Base-by-base conservation (phyloP, 768 basidiomycete genomes). In the Candolleomyces efflorescens region DNA sequence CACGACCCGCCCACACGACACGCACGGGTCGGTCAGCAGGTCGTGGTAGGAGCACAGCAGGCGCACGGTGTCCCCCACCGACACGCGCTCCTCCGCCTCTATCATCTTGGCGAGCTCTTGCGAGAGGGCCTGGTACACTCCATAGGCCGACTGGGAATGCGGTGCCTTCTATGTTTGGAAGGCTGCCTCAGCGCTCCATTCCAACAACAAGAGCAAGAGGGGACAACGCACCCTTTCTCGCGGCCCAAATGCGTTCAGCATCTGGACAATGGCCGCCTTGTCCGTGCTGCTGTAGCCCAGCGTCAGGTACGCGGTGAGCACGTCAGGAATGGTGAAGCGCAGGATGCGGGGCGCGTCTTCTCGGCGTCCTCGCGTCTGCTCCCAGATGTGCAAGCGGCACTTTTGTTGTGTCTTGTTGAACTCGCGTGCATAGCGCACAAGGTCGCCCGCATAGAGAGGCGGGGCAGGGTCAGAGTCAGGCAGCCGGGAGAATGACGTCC, bases 191-290 rank as follows among this genome's bases (percentile, higher is more conserved):
- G 48, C 41, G 39, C 27, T 52, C 20, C 43, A 39, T 56, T 23
- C 54, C 56, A 53, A 37, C 23, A 44, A 36, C 43, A 47, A 20
- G 3, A 5, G 17, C 43, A 47, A 20, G 3, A 5, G 17, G 39
- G 44, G 53, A 56, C 43, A 37, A 36, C 76, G 53, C 61, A 87
- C 89, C 73, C 74, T 78, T 74, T 92, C 90, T 63, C 89, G 75
- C 22, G 90, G 84, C 5, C 87, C 89, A 67, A 90, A 89, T 10
- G 79, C 81, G n/a, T 83, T 78, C 45, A 88, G 77, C 55, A 78
- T 86, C 64, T 89, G 87, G 27, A 86, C 79, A 12, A 80, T 61
- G 39, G 84, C 71, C 4, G 63, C 59, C n/a, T 68, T 62, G 38
- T 72, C 72, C 37, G 67, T 58, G 26, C 61, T 63, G 2, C 64